These are phyloP conservation scores for Verticillium zaregamsianum DNA, from an alignment of 2,329 filamentous ascomycete species.

Conservation along the genomic window DNA sequence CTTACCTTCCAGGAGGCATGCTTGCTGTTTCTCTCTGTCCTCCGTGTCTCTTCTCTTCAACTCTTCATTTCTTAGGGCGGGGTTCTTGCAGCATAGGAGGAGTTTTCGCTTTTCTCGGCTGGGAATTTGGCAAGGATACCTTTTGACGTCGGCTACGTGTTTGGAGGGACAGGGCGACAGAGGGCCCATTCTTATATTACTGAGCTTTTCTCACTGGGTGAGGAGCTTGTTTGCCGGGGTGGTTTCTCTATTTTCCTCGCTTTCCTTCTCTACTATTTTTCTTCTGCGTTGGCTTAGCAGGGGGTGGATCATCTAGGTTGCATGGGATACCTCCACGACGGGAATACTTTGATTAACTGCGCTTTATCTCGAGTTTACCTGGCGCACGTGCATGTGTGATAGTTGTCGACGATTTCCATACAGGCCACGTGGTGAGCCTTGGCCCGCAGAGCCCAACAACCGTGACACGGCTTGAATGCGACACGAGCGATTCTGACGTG, in stretches of 20 bases:
- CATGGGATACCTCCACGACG: constrained; percentile 10
- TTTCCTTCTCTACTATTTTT: constrained; percentile 8
- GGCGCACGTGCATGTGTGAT: background rate
- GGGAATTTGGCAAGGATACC: background rate
- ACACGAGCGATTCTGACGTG: too few relatives aligned
- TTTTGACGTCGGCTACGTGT: constrained; percentile 3
- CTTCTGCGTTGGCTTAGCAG: constrained; percentile 6
- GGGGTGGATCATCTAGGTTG: background rate
- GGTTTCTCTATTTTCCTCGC: constrained; percentile 3
- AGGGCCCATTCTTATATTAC: background rate
- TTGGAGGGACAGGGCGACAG: background rate
- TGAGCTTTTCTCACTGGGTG: background rate
- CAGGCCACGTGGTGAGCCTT: background rate
- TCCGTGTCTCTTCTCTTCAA: background rate
- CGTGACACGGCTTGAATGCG: too few relatives aligned
- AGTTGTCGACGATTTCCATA: background rate
- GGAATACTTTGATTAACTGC: background rate
- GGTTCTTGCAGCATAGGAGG: constrained; percentile 2
- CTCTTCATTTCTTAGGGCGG: constrained; percentile 1
- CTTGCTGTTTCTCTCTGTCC: background rate
- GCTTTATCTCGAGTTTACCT: background rate
- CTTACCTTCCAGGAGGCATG: background rate
- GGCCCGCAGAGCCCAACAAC: too few relatives aligned
- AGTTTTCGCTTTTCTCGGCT: constrained; percentile 2
- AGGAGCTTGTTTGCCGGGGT: constrained; percentile 1